A percentile compares a stretch with the other conserved stretches of the same genome.
Evolutionary conservation across 2,329 filamentous ascomycete genomes (phyloP).

Genomic region (Aureobasidium sp.): DNA sequence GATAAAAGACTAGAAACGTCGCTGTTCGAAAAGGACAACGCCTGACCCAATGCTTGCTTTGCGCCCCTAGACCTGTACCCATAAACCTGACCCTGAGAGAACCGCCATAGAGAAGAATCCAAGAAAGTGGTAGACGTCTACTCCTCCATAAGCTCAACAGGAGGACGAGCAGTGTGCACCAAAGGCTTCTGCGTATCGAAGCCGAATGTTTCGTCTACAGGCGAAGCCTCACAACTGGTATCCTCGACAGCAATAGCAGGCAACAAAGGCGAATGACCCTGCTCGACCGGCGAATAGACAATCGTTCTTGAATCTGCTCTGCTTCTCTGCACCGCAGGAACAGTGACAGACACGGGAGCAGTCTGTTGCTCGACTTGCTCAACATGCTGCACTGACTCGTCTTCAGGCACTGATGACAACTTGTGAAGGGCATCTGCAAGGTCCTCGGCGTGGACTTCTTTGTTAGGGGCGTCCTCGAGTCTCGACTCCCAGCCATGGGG

Average conservation of each 20-base stretch:
- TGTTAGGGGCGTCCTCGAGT: constrained; percentile 56
- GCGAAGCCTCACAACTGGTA: constrained; percentile 40
- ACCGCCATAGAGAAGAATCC: background rate
- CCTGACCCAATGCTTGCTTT: constrained; percentile 5
- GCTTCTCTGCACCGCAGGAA: constrained; percentile 14
- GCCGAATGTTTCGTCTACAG: constrained; percentile 31
- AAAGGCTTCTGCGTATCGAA: constrained; percentile 38
- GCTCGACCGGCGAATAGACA: constrained; percentile 54
- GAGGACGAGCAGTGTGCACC: constrained; percentile 44
- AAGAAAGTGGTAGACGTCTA: background rate
- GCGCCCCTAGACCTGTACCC: background rate
- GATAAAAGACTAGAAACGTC: background rate
- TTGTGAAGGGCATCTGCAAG: constrained; percentile 47
- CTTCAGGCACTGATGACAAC: constrained; percentile 23
- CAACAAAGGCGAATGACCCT: constrained; percentile 49
- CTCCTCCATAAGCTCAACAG: constrained; percentile 47
- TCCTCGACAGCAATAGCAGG: constrained; percentile 58
- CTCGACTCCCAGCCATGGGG: constrained; percentile 57
- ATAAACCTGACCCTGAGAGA: background rate
- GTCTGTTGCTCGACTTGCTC: background rate
- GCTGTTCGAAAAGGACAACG: background rate
- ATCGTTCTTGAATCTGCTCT: constrained; percentile 48
- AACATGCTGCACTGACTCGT: background rate
- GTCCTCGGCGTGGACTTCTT: constrained; percentile 55
- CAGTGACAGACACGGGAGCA: background rate